phyloP scores from a whole-genome alignment of 2,329 filamentous ascomycete genomes.

The Aspergillus tamarii region DNA sequence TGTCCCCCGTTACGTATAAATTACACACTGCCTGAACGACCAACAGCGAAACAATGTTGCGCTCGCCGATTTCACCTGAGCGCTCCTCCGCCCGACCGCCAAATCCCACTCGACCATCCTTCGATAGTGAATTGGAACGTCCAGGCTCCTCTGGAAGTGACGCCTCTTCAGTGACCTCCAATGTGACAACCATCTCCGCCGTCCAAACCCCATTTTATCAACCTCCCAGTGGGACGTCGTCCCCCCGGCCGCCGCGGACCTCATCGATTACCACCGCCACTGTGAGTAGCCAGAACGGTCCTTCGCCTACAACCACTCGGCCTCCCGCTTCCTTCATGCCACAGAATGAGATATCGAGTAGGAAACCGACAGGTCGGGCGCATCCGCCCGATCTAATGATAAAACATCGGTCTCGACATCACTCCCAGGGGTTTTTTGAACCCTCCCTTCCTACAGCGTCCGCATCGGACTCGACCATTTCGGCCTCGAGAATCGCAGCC shows the following conservation, averaged over 20 bases:
- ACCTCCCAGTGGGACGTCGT: conserved; percentile 13
- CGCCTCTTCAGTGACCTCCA: conserved; percentile 49
- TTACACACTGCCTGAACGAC: conserved; percentile 3
- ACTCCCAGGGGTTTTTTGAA: conserved; percentile 71
- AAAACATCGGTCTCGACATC: conserved; percentile 51
- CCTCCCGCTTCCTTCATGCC: conserved; percentile 43
- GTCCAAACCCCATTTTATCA: conserved; percentile 29
- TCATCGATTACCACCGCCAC: conserved; percentile 29
- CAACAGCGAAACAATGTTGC: conserved; percentile 20
- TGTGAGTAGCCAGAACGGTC: conserved; percentile 39
- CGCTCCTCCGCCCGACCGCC: conserved; percentile 25
- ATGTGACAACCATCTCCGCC: conserved; percentile 47
- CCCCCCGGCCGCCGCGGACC: conserved; percentile 32
- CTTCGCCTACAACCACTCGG: conserved; percentile 36
- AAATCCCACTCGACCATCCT: conserved; percentile 26
- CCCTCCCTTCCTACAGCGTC: conserved; percentile 62
- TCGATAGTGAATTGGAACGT: conserved; percentile 39
- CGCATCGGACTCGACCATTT: conserved; percentile 52
- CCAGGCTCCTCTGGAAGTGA: conserved; percentile 51
- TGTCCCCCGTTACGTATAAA: conserved; percentile 6
- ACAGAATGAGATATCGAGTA: conserved; percentile 38
- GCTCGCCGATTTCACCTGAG: conserved; percentile 28
- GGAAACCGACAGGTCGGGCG: conserved; percentile 43
- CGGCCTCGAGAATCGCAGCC: conserved; percentile 66
- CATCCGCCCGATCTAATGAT: conserved; percentile 40